phyloP scores from a whole-genome alignment of 139 green algal genomes.

The Yamagishiella unicocca region DNA sequence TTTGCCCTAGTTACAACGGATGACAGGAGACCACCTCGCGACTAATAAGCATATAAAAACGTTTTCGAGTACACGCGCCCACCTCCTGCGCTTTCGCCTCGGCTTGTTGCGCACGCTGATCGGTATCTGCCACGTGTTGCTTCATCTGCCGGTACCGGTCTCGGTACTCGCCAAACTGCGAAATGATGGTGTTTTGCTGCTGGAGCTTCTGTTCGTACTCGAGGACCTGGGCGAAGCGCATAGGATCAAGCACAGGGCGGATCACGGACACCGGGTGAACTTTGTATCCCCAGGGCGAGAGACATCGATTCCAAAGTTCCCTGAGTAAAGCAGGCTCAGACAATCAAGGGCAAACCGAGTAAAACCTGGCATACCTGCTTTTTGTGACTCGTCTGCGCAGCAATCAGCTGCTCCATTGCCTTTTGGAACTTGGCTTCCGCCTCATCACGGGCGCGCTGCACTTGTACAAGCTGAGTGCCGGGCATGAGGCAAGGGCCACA shows the following conservation, averaged over 20 bases:
- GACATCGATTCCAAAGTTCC: too few species aligned
- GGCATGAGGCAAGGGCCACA: background rate
- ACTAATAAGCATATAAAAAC: too few species aligned
- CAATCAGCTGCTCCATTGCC: slow-evolving; percentile 48
- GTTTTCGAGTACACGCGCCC: too few species aligned
- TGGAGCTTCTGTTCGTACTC: slow-evolving; percentile 38
- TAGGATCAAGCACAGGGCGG: too few species aligned
- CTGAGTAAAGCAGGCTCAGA: too few species aligned
- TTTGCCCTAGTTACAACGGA: too few species aligned
- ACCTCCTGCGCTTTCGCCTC: slow-evolving; percentile 29
- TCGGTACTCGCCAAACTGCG: background rate
- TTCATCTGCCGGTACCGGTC: slow-evolving; percentile 26
- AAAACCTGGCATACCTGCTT: slow-evolving; percentile 20
- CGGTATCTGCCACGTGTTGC: background rate
- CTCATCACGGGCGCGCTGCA: slow-evolving; percentile 5
- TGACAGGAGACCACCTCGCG: too few species aligned
- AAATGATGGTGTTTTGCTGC: background rate
- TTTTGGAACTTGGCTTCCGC: slow-evolving; percentile 22
- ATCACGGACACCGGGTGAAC: too few species aligned
- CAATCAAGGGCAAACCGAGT: too few species aligned
- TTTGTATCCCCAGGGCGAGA: too few species aligned
- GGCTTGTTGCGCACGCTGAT: background rate
- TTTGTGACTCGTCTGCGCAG: slow-evolving; percentile 19
- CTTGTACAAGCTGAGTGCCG: slow-evolving; percentile 3
- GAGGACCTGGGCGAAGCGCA: background rate